phyloP scores from a whole-genome alignment of 768 basidiomycete species.

The Multifurca ochricompacta region DNA sequence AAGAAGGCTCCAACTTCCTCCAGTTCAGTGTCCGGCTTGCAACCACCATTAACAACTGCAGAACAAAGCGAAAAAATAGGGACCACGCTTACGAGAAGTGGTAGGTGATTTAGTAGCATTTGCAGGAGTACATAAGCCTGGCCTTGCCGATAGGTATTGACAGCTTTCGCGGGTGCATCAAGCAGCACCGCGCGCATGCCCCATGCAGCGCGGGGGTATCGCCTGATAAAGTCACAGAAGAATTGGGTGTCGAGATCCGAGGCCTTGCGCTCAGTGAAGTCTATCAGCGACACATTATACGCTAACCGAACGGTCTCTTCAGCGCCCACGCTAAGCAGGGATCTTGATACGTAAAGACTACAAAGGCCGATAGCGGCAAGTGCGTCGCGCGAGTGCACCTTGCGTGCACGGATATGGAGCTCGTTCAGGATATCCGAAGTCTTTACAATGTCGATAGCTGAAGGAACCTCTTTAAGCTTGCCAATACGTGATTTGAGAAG shows the following conservation, averaged over 20 bases:
- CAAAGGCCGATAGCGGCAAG: slow-evolving; percentile 59
- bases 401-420: slow-evolving; percentile 67
- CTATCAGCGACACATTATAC: slow-evolving; percentile 60
- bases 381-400: slow-evolving; percentile 51
- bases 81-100: slow-evolving; percentile 36
- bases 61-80: neutral
- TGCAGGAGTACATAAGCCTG: slow-evolving; percentile 72
- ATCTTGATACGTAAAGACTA: slow-evolving; percentile 60
- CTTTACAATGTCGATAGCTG: slow-evolving; percentile 37
- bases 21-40: slow-evolving; percentile 29
- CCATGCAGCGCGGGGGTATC: slow-evolving; percentile 62
- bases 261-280: slow-evolving; percentile 76
- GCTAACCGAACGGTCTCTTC: slow-evolving; percentile 40
- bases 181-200: slow-evolving; percentile 52
- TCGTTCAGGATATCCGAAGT: slow-evolving; percentile 44
- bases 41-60: neutral
- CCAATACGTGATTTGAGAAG: slow-evolving; percentile 67
- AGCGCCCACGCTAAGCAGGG: slow-evolving; percentile 33
- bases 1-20: slow-evolving; percentile 45
- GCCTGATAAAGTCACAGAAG: slow-evolving; percentile 70
- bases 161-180: slow-evolving; percentile 44
- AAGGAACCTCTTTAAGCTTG: slow-evolving; percentile 63
- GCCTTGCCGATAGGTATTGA: slow-evolving; percentile 69
- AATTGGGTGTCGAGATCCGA: slow-evolving; percentile 66
- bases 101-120: slow-evolving; percentile 48